Percentiles rank a stretch among this genome's conserved stretches.
Conservation (phyloP, 2,329 filamentous ascomycete species). For the Dactylellina leptospora region DNA sequence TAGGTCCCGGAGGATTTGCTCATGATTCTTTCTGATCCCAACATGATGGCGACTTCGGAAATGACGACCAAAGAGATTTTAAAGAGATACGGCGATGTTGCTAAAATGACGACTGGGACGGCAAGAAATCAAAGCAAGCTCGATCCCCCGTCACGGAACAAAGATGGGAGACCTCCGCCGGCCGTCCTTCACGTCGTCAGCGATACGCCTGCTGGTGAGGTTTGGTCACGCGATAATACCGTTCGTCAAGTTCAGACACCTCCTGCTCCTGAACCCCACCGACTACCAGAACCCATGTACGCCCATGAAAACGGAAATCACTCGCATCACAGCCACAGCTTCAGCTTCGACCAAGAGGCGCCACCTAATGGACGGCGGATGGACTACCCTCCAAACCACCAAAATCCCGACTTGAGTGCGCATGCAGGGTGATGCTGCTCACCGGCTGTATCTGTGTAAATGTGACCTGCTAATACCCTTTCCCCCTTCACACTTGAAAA, state of each 20-base stretch:
- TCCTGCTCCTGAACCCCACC: conserved; percentile 62
- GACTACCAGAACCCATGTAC: conserved; percentile 63
- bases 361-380: conserved; percentile 40
- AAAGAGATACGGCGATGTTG: conserved; percentile 87
- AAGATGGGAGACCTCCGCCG: conserved; percentile 67
- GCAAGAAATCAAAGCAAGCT: conserved; percentile 62
- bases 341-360: conserved; percentile 44
- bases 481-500: too few species aligned
- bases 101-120: conserved; percentile 69
- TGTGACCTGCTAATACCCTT: not conserved
- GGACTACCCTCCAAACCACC: conserved; percentile 38
- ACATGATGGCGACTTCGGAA: conserved; percentile 82
- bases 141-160: conserved; percentile 62
- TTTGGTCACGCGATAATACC: conserved; percentile 83
- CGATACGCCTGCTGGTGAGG: conserved; percentile 75
- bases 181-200: conserved; percentile 76
- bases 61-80: conserved; percentile 97
- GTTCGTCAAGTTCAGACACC: conserved; percentile 76
- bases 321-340: conserved; percentile 51
- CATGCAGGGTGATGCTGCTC: conserved; percentile 22
- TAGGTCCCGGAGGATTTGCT: conserved; percentile 94
- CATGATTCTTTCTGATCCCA: conserved; percentile 82
- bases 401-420: conserved; percentile 42
- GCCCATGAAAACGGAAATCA: conserved; percentile 43
- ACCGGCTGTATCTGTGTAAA: not conserved